Conservation (phyloP, 2,329 filamentous ascomycete species). For the Dendrostoma leiphaemia region DNA sequence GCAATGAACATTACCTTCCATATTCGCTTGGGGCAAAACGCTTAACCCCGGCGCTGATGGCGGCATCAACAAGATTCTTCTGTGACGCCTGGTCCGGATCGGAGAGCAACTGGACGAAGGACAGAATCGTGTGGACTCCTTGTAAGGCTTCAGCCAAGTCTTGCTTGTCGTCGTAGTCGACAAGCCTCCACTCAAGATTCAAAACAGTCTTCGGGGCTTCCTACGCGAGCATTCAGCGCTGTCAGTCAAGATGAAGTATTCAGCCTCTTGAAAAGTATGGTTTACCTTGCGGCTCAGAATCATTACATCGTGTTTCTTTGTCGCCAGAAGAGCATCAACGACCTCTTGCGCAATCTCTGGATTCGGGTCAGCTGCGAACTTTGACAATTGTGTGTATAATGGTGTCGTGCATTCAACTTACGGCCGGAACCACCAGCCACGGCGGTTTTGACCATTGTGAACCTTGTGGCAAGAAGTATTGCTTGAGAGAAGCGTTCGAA, state of each 20-base stretch:
- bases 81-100: constrained; percentile 41
- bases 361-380: not conserved
- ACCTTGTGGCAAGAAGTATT: no score
- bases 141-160: constrained; percentile 36
- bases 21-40: constrained; percentile 64
- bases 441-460: constrained; percentile 19
- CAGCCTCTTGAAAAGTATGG: not conserved
- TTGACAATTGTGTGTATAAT: no score
- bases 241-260: not conserved
- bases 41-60: constrained; percentile 47
- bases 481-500: no score
- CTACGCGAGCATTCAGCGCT: not conserved
- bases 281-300: constrained; percentile 11
- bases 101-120: constrained; percentile 41
- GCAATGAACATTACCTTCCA: constrained; percentile 30
- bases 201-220: not conserved
- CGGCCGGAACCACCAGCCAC: constrained; percentile 15
- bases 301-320: constrained; percentile 14
- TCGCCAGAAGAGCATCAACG: constrained; percentile 8
- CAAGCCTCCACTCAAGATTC: constrained; percentile 36
- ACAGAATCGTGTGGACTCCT: constrained; percentile 52
- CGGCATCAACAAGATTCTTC: constrained; percentile 56
- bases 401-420: not conserved
- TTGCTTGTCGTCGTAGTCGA: constrained; percentile 42
- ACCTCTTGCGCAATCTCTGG: constrained; percentile 16